Percentiles rank a stretch among this genome's conserved stretches.
Conservation (phyloP, 768 basidiomycete genomes). For the Suillus plorans region DNA sequence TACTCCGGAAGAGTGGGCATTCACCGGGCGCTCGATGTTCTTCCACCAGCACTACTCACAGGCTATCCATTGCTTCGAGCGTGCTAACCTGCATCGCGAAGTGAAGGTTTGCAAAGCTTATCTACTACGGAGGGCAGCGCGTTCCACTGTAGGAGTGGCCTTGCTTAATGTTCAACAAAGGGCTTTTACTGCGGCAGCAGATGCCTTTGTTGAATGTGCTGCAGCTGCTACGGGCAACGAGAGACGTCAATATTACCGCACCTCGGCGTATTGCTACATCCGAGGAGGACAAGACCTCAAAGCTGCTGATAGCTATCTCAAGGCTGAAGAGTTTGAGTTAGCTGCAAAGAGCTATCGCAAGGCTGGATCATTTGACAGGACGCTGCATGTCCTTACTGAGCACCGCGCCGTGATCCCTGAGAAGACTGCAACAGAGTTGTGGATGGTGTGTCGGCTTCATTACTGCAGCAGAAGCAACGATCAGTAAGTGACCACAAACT, state of each 20-base stretch:
- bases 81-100: constrained; percentile 44
- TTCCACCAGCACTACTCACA: constrained; percentile 37
- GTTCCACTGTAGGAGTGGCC: constrained; percentile 28
- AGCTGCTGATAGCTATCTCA: constrained; percentile 46
- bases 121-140: constrained; percentile 51
- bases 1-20: constrained; percentile 43
- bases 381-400: constrained; percentile 42
- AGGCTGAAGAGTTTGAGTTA: constrained; percentile 41
- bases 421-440: constrained; percentile 35
- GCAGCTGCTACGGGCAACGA: constrained; percentile 29
- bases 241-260: constrained; percentile 37
- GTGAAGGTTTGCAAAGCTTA: constrained; percentile 53
- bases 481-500: constrained; percentile 21
- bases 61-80: constrained; percentile 53
- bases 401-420: constrained; percentile 33
- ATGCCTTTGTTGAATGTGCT: constrained; percentile 48
- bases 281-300: constrained; percentile 35
- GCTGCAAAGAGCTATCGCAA: constrained; percentile 50
- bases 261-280: constrained; percentile 50
- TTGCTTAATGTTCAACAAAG: constrained; percentile 24
- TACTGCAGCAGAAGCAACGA: constrained; percentile 38
- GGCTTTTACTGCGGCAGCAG: constrained; percentile 46
- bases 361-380: constrained; percentile 50
- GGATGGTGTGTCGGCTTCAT: constrained; percentile 43
- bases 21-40: constrained; percentile 40